phyloP scores from a whole-genome alignment of 2,329 filamentous ascomycete genomes.

The Cercospora janseana region DNA sequence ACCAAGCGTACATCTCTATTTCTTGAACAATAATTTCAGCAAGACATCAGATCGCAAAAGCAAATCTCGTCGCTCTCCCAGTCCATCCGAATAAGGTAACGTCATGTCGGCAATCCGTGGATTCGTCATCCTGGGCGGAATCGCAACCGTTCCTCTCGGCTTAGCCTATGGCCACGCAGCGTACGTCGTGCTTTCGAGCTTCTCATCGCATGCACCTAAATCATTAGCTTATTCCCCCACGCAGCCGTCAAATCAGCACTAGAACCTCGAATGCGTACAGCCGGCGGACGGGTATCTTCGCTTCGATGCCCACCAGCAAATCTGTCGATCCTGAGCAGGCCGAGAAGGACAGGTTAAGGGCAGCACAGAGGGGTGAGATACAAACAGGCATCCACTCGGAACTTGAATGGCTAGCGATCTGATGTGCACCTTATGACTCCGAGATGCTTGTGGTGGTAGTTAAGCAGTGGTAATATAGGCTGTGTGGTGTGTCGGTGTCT shows the following conservation, averaged over 20 bases:
- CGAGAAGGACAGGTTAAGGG: constrained; percentile 12
- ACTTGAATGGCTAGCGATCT: constrained; percentile 19
- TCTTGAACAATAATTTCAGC: constrained; percentile 9
- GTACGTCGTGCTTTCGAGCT: constrained; percentile 8
- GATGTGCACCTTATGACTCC: constrained; percentile 19
- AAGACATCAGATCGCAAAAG: neutral
- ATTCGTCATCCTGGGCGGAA: constrained; percentile 13
- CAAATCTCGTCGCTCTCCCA: constrained; percentile 2
- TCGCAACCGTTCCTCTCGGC: constrained; percentile 13
- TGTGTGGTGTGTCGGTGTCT: neutral
- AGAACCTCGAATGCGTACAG: constrained; percentile 18
- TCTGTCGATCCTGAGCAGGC: constrained; percentile 13
- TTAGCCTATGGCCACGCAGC: constrained; percentile 14
- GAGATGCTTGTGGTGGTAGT: constrained; percentile 12
- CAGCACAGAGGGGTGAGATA: constrained; percentile 12
- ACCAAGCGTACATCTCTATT: constrained; percentile 18
- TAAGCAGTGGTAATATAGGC: neutral
- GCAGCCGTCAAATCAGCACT: constrained; percentile 14
- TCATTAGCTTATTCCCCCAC: neutral
- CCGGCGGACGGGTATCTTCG: constrained; percentile 17
- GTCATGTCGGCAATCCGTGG: constrained; percentile 11
- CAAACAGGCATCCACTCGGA: constrained; percentile 12
- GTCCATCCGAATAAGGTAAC: constrained; percentile 3
- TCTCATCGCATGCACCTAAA: constrained; percentile 2
- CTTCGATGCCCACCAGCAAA: constrained; percentile 2